Evolutionary conservation across 139 green algal species (phyloP).

Genomic region (Chlamydomonas urium): DNA sequence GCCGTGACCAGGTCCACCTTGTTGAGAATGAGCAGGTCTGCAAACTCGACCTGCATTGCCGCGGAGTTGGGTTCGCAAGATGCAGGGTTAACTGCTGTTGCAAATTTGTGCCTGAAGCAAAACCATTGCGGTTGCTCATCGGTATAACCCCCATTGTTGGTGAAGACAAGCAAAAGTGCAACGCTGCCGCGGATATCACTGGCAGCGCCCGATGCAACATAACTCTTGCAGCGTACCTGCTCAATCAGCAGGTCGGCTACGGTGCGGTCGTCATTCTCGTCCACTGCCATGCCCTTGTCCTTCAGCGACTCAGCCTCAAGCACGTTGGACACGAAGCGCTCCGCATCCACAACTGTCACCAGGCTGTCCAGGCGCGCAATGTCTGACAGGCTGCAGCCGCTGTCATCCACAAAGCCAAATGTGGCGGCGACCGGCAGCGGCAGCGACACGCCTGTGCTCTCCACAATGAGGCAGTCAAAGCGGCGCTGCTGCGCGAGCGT

Average conservation of each 20-base stretch:
- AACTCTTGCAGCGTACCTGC: conserved; percentile 38
- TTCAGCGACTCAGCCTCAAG: conserved; percentile 34
- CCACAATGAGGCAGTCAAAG: conserved; percentile 81
- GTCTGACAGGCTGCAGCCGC: background rate
- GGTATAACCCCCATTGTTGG: too few relatives aligned
- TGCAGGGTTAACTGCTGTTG: too few relatives aligned
- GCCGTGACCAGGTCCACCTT: conserved; percentile 59
- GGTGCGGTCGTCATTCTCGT: conserved; percentile 56
- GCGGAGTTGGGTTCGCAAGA: too few relatives aligned
- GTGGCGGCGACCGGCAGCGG: conserved; percentile 65
- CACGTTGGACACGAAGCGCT: conserved; percentile 46
- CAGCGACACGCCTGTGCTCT: conserved; percentile 77
- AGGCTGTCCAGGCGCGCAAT: conserved; percentile 42
- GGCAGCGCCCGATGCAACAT: background rate
- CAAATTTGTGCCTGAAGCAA: too few relatives aligned
- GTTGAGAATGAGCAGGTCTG: conserved; percentile 69
- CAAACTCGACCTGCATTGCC: conserved; percentile 68
- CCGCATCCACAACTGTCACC: conserved; percentile 41
- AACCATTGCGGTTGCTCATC: too few relatives aligned
- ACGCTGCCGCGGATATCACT: background rate
- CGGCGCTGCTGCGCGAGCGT: conserved; percentile 1
- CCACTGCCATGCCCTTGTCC: conserved; percentile 41
- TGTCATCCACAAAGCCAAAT: conserved; percentile 30
- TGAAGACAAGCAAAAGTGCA: too few relatives aligned
- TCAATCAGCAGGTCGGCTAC: conserved; percentile 60